Conservation (phyloP, 345 rosid genomes). For the Sonneratia caseolaris region DNA sequence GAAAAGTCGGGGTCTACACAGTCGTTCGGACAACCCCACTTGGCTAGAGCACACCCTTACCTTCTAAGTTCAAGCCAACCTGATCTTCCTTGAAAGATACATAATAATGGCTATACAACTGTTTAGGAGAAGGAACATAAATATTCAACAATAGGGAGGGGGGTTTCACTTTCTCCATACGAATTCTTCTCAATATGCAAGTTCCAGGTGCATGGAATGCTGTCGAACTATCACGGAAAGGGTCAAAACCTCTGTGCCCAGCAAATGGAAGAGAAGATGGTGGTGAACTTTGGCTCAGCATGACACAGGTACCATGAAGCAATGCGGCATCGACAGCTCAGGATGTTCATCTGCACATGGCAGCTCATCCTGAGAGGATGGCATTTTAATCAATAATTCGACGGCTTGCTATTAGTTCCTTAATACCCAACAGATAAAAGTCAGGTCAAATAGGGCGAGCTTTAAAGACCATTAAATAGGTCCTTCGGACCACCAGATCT, state of each 20-base stretch:
- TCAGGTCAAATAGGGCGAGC: too few relatives aligned
- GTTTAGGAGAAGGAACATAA: background rate
- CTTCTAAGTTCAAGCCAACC: background rate
- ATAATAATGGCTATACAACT: background rate
- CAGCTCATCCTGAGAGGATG: background rate
- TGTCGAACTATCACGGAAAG: background rate
- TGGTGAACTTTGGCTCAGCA: background rate
- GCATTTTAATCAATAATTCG: background rate
- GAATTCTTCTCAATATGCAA: background rate
- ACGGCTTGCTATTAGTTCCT: background rate
- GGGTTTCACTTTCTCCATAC: background rate
- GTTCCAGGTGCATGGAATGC: background rate
- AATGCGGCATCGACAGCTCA: background rate
- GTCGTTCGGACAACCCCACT: background rate
- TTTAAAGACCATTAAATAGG: too few relatives aligned
- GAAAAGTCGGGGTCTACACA: background rate
- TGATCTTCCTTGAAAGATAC: background rate
- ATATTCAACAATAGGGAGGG: background rate
- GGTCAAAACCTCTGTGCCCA: background rate
- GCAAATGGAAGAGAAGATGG: background rate
- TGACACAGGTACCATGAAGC: background rate
- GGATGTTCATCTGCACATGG: background rate
- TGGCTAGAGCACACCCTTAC: background rate
- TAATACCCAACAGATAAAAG: too few relatives aligned
- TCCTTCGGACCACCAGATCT: too few relatives aligned